phyloP scores from a whole-genome alignment of 371 early-diverging fungal genomes.

The Nematocida ironsii region DNA sequence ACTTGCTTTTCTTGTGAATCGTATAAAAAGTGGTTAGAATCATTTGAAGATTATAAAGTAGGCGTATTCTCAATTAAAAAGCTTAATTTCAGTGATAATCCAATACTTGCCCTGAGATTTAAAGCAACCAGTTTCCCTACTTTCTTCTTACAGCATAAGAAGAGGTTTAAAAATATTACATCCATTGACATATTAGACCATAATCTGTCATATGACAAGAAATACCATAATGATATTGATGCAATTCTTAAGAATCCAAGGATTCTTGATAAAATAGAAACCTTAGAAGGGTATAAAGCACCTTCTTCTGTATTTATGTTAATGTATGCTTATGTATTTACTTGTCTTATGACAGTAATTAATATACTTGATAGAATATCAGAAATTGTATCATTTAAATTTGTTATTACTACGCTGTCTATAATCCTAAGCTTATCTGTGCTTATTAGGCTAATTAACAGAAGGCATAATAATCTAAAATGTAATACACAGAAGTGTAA shows the following conservation, averaged over 20 bases:
- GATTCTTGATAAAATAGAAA: constrained; percentile 22
- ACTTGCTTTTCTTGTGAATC: constrained; percentile 48
- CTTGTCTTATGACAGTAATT: neutral
- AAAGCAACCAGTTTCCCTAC: constrained; percentile 47
- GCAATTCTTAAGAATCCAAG: constrained; percentile 42
- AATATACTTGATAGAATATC: constrained; percentile 11
- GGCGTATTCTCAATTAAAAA: constrained; percentile 39
- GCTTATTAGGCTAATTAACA: neutral
- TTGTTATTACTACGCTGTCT: neutral
- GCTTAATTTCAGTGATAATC: constrained; percentile 36
- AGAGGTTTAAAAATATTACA: constrained; percentile 47
- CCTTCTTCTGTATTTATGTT: constrained; percentile 30
- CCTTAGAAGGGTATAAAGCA: neutral
- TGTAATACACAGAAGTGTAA: too few species aligned
- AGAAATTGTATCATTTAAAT: neutral
- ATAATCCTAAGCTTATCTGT: neutral
- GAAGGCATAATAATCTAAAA: neutral
- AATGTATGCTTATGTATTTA: constrained; percentile 22
- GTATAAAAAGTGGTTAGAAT: constrained; percentile 39
- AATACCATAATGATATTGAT: constrained; percentile 52
- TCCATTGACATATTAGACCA: constrained; percentile 43
- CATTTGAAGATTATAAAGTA: neutral
- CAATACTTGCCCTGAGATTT: constrained; percentile 28
- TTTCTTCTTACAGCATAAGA: constrained; percentile 49
- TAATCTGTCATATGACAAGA: constrained; percentile 10